phyloP scores from a whole-genome alignment of 306 rosid genomes.

The Citrullus colocynthis region DNA sequence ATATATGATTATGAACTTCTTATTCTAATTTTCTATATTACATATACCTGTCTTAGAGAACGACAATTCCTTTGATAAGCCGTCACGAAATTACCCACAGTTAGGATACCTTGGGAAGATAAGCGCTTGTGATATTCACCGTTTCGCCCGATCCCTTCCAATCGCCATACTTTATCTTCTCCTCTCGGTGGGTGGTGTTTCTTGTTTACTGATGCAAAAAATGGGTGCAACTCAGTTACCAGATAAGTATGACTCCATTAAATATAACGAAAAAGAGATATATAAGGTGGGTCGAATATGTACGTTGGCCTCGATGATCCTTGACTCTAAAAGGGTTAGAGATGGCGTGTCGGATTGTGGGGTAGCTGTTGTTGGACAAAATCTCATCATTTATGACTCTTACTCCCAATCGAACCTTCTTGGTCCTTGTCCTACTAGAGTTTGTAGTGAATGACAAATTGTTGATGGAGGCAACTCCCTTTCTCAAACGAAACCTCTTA shows the following conservation, averaged over 20 bases:
- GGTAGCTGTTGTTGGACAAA: background rate
- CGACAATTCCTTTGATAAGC: background rate
- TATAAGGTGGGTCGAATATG: background rate
- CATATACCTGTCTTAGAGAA: background rate
- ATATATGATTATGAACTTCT: too few relatives aligned
- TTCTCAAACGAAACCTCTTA: background rate
- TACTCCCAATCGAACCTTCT: background rate
- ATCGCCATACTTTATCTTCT: background rate
- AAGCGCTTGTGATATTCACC: background rate
- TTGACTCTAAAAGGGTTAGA: background rate
- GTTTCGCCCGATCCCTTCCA: background rate
- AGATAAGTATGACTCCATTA: too few relatives aligned
- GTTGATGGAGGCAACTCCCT: background rate
- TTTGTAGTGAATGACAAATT: background rate
- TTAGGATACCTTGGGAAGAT: background rate
- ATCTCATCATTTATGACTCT: background rate
- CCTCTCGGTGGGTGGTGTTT: background rate
- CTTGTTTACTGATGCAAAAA: background rate
- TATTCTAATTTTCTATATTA: too few relatives aligned
- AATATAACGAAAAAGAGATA: too few relatives aligned
- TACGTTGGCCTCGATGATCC: background rate
- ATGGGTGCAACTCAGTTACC: too few relatives aligned
- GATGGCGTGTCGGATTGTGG: background rate
- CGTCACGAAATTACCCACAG: background rate
- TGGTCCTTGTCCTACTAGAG: background rate